Evolutionary conservation across 164 flowering plant genomes (phyloP), one percentile per base, ranked within the genome.

Genomic region (Tetrastigma voinierianum): DNA sequence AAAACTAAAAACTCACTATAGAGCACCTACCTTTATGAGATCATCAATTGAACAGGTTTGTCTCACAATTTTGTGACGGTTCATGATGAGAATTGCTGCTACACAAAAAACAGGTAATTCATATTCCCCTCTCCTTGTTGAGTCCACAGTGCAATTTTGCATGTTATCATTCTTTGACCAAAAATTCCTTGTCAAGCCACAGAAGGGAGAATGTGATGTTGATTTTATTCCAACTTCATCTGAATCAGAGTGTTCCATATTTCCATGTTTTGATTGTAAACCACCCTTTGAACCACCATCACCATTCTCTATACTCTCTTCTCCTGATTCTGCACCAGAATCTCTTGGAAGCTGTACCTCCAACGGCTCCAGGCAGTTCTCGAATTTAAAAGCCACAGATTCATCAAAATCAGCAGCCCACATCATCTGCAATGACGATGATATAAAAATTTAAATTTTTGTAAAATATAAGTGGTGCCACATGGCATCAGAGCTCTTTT

Each of bases 371-470:
- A 88, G 84, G 75, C 96, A 88, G 63, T 71, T 81, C 67, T 76
- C 93, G 6, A 32, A 32, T 51, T 77, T 77, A 59, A 51, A 77
- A 24, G 82, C 77, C 46, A 72, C 10, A 14, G 86, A 73, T 77
- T 84, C 91, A 81, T 84, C 86, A 81, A 88, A 92, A 79, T 92
- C 97, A 62, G 97, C 94, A 67, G 97, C 97, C 97, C 97, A 92
- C 81, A 92, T 92, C 97, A 92, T 92, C 97, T 92, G 83, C 75
- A 70, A 24, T 32, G 57, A 40, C n/a, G 14, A 70, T 59, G 10
- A 65, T 49, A 40, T 61, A 18, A 53, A 23, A 2, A 65, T 49
- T 10, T 64, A 32, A 62, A 55, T 4, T 32, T 32, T 32, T 32
- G 40, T 32, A 32, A 32, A 32, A 32, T 32, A 32, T 4, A 32